Base-by-base conservation (phyloP, 106 monocot genomes). In the Platanthera guangdongensis region DNA sequence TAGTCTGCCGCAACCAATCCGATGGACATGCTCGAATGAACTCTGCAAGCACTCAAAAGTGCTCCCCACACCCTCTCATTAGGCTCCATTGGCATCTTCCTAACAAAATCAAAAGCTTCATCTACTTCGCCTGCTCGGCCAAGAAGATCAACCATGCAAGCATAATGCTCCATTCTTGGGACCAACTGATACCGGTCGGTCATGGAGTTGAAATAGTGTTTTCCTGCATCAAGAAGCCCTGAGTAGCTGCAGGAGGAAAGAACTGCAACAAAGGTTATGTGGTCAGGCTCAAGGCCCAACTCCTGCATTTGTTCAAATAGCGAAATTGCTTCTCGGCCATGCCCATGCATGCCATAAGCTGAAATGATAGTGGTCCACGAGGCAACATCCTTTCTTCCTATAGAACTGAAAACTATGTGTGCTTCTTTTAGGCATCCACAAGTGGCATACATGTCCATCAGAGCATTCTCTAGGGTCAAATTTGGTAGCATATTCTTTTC, bases 361-460 rank as follows among this genome's bases (percentile, higher is more conserved):
- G 93, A 87, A 18, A 93, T 82, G 63, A 97, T 86, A 0, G 93
- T 80, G 18, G 96, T 91, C 96, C 96, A 91, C 12, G 93, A 93
- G 8, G 86, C 85, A 0, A 97, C 84, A 79, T 93, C 96, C 75
- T 62, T 85, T n/a, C 47, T 21, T 65, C 50, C 22, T 90, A 95
- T 90, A 10, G 47, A 50, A 60, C 89, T 85, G 52, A 95, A 95
- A 22, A 93, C 83, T 46, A 87, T 71, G 78, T 82, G 88, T 10
- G 95, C 90, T 67, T 83, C 80, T 21, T 70, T 52, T 55, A 93
- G 74, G 52, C 85, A 84, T 69, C 96, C 96, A 72, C 93, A 91
- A 19, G 84, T 89, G 0, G 93, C 76, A 22, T 97, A 93, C 93
- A 93, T 89, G 75, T 93, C 89, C 83, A 97, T 81, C 4, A 97